Evolutionary conservation across 208 protist species (phyloP), one percentile per base, ranked within the genome.

Genomic region (Angomonas desouzai): DNA sequence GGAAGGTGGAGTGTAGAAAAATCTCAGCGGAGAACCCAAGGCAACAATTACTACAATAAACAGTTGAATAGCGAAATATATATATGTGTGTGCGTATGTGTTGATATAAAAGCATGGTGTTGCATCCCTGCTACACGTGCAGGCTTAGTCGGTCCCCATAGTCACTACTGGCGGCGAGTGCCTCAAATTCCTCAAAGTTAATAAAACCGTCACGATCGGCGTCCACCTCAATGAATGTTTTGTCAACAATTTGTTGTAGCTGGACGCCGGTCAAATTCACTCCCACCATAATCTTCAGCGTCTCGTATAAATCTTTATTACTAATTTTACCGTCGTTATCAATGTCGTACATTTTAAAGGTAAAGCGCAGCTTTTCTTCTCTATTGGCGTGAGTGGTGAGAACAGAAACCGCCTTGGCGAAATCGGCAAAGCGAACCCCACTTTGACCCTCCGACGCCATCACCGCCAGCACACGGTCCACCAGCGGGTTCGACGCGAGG

Each of bases 281-380:
- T 0, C 96, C 94, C 0, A 98, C 91, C 93, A 98, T 98, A 59
- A 94, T 92, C 53, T 82, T 77, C 9, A 98, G 86, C n/a, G 87
- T 91, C 55, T 92, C 70, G 60, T 91, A 97, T 0, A 98, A 74
- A 55, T 98, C 96, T 43, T 77, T 88, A 68, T 98, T 97, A 56
- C 83, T 95, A 55, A 98, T 97, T 56, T 85, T 94, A 28, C 87
- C 93, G 65, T 98, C 96, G 27, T 83, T 81, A 70, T 98, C 93
- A 23, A 98, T 85, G 76, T 98, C 96, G 69, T 98, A 98, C 72
- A 98, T 93, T 62, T 92, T 93, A 71, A 94, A 98, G 27, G 88
- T 87, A 66, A 98, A 96, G 32, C 72, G 85, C 11, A 97, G 66
- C 56, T 96, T 96, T 38, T 89, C 84, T 40, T 78, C 63, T 68